Conservation (phyloP, 202 grass and related monocot species). For the Saccharum hybrid region DNA sequence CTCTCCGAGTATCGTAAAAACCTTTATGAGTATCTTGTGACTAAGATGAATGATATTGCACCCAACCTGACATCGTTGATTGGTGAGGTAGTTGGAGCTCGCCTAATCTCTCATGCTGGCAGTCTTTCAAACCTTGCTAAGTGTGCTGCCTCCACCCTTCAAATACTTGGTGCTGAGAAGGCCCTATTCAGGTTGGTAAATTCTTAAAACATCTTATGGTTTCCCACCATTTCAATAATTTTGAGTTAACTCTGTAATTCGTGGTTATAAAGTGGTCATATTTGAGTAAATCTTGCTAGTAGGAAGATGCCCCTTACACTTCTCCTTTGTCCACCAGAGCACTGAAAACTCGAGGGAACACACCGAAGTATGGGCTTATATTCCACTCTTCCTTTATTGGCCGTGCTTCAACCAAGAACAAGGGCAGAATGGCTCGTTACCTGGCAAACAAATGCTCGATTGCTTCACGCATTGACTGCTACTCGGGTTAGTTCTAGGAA, state of each 20-base stretch:
- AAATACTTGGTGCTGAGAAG: slow-evolving; percentile 93
- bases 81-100: slow-evolving; percentile 88
- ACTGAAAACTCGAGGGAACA: slow-evolving; percentile 84
- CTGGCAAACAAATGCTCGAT: slow-evolving; percentile 99
- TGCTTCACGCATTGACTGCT: slow-evolving; percentile 98
- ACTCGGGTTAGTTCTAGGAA: slow-evolving; percentile 66
- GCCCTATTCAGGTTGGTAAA: slow-evolving; percentile 76
- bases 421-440: slow-evolving; percentile 95
- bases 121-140: slow-evolving; percentile 95
- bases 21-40: slow-evolving; percentile 88
- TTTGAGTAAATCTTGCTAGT: not conserved
- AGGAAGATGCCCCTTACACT: not conserved
- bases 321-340: slow-evolving; percentile 59
- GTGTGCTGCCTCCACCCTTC: slow-evolving; percentile 76
- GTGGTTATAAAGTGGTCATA: not conserved
- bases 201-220: not conserved
- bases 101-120: slow-evolving; percentile 88
- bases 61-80: slow-evolving; percentile 80
- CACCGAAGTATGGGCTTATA: slow-evolving; percentile 96
- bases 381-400: slow-evolving; percentile 99
- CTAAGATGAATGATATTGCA: slow-evolving; percentile 95
- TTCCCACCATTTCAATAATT: not conserved
- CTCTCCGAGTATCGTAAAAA: slow-evolving; percentile 92
- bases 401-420: slow-evolving; percentile 85
- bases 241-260: not conserved